Conservation (phyloP, 176 grass and related monocot species). For the Lolium perenne region DNA sequence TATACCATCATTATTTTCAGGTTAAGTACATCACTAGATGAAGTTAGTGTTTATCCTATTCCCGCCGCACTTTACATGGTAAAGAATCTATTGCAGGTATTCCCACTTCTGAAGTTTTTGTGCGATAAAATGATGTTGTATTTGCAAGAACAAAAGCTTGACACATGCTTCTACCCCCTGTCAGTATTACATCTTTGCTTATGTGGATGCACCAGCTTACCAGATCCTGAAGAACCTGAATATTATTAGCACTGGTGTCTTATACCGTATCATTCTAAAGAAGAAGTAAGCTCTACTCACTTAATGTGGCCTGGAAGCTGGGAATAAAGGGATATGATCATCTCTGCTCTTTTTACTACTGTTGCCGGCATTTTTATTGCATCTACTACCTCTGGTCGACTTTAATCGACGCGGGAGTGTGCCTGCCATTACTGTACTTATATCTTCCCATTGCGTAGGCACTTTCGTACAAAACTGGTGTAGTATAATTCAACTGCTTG, state of each 20-base stretch:
- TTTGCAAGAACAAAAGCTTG: constrained; percentile 3
- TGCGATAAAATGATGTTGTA: constrained; percentile 7
- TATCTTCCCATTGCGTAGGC: neutral
- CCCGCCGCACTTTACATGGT: constrained; percentile 83
- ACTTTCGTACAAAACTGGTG: neutral
- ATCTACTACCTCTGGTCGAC: too few relatives aligned
- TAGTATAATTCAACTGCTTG: neutral
- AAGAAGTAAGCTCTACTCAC: constrained; percentile 70
- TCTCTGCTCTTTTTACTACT: neutral
- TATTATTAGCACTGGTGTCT: constrained; percentile 92
- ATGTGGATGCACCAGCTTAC: constrained; percentile 90
- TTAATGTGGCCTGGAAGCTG: constrained; percentile 4
- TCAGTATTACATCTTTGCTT: constrained; percentile 98
- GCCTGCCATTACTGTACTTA: too few relatives aligned
- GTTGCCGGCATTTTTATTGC: neutral
- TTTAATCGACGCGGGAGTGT: too few relatives aligned
- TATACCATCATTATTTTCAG: constrained; percentile 48
- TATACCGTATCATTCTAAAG: constrained; percentile 90
- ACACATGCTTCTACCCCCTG: constrained; percentile 30
- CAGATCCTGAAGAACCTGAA: constrained; percentile 98
- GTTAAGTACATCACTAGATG: constrained; percentile 78
- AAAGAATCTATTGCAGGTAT: constrained; percentile 95
- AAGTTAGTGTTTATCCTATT: constrained; percentile 89
- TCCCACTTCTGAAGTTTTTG: neutral
- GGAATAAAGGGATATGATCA: neutral